phyloP scores from a whole-genome alignment of 257 asterid genomes.

The Knoxia roxburghii region DNA sequence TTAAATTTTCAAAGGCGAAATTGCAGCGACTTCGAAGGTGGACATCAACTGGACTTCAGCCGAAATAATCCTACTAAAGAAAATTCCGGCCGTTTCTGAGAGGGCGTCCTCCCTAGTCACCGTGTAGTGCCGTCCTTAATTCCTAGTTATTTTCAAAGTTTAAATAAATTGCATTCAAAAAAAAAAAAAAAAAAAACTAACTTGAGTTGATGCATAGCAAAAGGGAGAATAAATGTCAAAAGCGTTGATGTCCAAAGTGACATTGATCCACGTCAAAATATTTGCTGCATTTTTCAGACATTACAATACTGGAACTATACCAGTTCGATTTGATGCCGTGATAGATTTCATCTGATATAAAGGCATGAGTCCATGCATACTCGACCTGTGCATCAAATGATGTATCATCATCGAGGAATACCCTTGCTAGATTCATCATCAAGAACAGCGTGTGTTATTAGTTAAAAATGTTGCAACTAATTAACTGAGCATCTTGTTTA shows the following conservation, averaged over 20 bases:
- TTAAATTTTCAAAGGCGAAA: too few relatives aligned
- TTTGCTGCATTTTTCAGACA: conserved; percentile 27
- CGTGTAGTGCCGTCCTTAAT: too few relatives aligned
- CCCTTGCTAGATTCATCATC: conserved; percentile 40
- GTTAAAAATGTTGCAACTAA: too few relatives aligned
- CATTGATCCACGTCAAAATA: conserved; percentile 9
- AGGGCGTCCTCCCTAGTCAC: too few relatives aligned
- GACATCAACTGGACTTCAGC: too few relatives aligned
- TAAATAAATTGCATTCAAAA: too few relatives aligned
- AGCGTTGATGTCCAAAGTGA: conserved; percentile 16
- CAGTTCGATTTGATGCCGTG: conserved; percentile 28
- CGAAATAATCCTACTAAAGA: too few relatives aligned
- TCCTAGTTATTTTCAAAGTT: neutral
- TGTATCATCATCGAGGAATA: conserved; percentile 38
- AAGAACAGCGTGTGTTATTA: too few relatives aligned
- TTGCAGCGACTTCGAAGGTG: too few relatives aligned
- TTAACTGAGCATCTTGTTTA: too few relatives aligned
- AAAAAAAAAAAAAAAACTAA: too few relatives aligned
- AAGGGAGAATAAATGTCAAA: conserved; percentile 45
- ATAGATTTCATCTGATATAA: conserved; percentile 58
- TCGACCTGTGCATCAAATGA: conserved; percentile 29
- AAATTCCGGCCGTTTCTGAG: too few relatives aligned
- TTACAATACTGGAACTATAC: conserved; percentile 6
- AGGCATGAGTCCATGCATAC: conserved; percentile 45
- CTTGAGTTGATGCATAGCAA: conserved; percentile 20